These are phyloP conservation scores for Fraxinus velutina DNA, from an alignment of 305 asterid genomes.

Conservation along the genomic window DNA sequence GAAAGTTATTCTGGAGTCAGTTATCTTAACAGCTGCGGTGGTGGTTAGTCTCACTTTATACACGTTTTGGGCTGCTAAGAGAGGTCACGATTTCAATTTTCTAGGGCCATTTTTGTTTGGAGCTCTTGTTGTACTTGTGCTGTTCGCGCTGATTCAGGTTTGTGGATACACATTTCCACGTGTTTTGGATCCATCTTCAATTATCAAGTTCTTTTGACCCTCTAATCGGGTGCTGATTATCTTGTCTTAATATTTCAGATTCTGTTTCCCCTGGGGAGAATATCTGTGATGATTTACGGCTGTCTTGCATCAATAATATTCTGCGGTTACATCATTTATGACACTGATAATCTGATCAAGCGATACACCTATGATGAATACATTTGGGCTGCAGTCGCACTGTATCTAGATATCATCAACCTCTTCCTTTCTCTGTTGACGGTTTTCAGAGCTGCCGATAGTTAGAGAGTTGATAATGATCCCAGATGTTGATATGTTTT, in stretches of 20 bases:
- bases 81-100: conserved; percentile 54
- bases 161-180: not conserved
- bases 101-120: conserved; percentile 53
- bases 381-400: conserved; percentile 81
- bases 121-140: conserved; percentile 38
- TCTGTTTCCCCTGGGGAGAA: conserved; percentile 72
- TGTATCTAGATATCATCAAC: conserved; percentile 81
- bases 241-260: conserved; percentile 34
- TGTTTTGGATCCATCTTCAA: not conserved
- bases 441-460: conserved; percentile 56
- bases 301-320: conserved; percentile 65
- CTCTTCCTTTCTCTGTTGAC: conserved; percentile 65
- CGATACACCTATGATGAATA: conserved; percentile 75
- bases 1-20: conserved; percentile 49
- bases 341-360: conserved; percentile 87
- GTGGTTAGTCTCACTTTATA: conserved; percentile 47
- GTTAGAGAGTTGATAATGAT: conserved; percentile 2
- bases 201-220: not conserved
- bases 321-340: conserved; percentile 79
- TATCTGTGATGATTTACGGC: conserved; percentile 70
- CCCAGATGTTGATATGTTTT: not conserved
- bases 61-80: conserved; percentile 60
- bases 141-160: conserved; percentile 47
- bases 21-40: conserved; percentile 44
- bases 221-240: not conserved